phyloP scores from a whole-genome alignment of 2,329 filamentous ascomycete genomes.

The Diaporthe sp. region DNA sequence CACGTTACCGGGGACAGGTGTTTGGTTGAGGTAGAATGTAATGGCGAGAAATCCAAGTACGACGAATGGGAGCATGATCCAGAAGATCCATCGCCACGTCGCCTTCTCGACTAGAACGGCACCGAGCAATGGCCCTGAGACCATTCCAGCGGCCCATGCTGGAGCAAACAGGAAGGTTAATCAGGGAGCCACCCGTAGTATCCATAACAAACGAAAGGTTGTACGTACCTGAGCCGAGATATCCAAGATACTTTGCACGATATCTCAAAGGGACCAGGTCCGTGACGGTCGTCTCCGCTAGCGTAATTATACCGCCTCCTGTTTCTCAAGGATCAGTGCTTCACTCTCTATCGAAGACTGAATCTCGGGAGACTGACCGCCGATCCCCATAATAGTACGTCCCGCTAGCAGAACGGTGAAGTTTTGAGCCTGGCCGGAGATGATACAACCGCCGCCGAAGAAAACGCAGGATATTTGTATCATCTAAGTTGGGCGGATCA shows the following conservation, averaged over 20 bases:
- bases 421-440: constrained; percentile 16
- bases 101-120: constrained; percentile 21
- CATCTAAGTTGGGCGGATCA: not conserved
- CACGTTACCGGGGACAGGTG: not conserved
- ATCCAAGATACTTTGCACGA: constrained; percentile 22
- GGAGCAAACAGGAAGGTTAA: not conserved
- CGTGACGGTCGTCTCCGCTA: constrained; percentile 20
- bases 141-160: constrained; percentile 24
- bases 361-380: not conserved
- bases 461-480: constrained; percentile 15
- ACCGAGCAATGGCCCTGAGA: constrained; percentile 14
- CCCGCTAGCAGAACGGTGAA: constrained; percentile 2
- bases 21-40: not conserved
- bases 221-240: constrained; percentile 14
- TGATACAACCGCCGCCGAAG: constrained; percentile 4
- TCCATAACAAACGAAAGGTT: not conserved
- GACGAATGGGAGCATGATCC: constrained; percentile 16
- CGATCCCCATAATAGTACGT: constrained; percentile 22
- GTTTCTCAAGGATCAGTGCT: not conserved
- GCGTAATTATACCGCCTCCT: constrained; percentile 23
- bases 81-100: constrained; percentile 25
- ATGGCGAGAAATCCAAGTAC: constrained; percentile 5
- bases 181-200: fast-evolving
- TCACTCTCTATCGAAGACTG: not conserved
- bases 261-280: constrained; percentile 18